Percentiles rank a stretch among this genome's conserved stretches.
These are phyloP conservation scores for Cyanidium caldarium DNA, from an alignment of 23 red algal genomes.

Conservation along the genomic window DNA sequence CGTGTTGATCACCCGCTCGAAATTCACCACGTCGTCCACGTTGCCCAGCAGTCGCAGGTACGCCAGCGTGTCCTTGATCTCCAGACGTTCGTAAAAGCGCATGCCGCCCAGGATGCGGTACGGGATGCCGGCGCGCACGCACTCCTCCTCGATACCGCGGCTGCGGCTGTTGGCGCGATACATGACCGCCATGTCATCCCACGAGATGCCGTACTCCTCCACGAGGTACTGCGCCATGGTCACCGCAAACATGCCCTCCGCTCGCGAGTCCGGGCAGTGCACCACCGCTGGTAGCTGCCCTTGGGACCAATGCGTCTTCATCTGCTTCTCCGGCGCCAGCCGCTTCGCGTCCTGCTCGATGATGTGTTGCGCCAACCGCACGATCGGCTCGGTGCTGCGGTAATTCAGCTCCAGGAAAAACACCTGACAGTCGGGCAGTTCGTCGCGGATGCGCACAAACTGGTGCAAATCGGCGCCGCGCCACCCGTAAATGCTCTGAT, in stretches of 20 bases:
- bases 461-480: constrained; percentile 47
- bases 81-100: constrained; percentile 55
- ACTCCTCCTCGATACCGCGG: constrained; percentile 37
- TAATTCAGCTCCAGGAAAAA: constrained; percentile 37
- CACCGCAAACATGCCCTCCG: constrained; percentile 15
- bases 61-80: constrained; percentile 40
- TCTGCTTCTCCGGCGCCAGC: not conserved
- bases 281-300: not conserved
- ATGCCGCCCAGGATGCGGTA: constrained; percentile 38
- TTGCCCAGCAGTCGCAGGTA: constrained; percentile 31
- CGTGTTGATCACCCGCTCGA: constrained; percentile 33
- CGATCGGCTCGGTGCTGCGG: constrained; percentile 31
- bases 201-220: not conserved
- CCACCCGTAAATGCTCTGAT: constrained; percentile 67
- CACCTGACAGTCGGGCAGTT: constrained; percentile 12
- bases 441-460: constrained; percentile 16
- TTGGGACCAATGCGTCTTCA: not conserved
- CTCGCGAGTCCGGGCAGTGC: not conserved
- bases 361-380: constrained; percentile 23
- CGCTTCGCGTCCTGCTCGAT: constrained; percentile 25
- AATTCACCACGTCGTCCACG: constrained; percentile 19
- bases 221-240: not conserved
- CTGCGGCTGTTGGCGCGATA: constrained; percentile 64
- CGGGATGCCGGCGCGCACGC: constrained; percentile 25
- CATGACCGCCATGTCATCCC: constrained; percentile 32